Evolutionary conservation across 169 alveolate species (phyloP), one percentile per base, ranked within the genome.

Genomic region (Plasmodium inui): DNA sequence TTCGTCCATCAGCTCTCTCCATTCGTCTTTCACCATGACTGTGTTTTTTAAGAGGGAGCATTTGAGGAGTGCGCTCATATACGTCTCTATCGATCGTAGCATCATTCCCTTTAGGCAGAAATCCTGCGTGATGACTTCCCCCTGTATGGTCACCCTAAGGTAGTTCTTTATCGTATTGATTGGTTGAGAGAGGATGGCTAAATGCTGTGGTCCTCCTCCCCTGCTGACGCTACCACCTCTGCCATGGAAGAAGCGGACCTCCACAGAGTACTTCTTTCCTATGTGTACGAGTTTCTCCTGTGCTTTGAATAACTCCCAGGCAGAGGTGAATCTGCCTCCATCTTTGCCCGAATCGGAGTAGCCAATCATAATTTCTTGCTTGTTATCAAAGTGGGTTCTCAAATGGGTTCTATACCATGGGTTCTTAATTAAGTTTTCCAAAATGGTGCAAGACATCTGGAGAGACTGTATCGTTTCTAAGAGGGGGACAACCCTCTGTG

Each of bases 181-280:
- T 5, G 98, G 98, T 92, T 97, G 98, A 26, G 98, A 96, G 74
- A 96, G 82, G 74, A 97, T 92, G 17, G 98, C 98, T 30, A 96
- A 83, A 84, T 97, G 98, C 84, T 95, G 97, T 3, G 98, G 98
- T 2, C 98, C 98, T 4, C 98, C 98, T 14, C 98, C 98, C 67
- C 98, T 86, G 44, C 98, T 96, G 26, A 97, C 95, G 74, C 97
- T 95, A 78, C 98, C 98, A 1, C 98, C 98, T 80, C 98, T 84
- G 4, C 98, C 98, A 82, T 97, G 98, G 95, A 97, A 97, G 76
- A 96, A 96, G 28, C 92, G 96, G 83, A 97, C 85, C 46, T 78
- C 95, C 26, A 97, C 96, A 0, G 96, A 97, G 50, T 85, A 94
- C 76, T 82, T 84, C 84, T 93, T 93, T 28, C 98, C 98, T 39